Evolutionary conservation across 2,329 filamentous ascomycete genomes (phyloP).

Genomic region (Cytospora chrysosperma): DNA sequence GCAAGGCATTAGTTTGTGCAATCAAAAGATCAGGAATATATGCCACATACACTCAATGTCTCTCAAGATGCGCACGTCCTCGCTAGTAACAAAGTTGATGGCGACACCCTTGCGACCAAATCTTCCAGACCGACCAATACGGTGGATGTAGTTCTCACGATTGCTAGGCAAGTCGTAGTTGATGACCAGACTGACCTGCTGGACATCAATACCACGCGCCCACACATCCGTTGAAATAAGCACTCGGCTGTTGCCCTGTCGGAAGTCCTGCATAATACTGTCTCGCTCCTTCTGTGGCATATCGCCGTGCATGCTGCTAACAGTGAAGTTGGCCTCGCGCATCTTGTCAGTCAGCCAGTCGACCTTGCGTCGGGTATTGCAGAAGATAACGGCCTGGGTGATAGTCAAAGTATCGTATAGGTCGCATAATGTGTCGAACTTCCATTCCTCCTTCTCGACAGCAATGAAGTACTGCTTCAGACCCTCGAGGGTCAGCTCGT

Average conservation of each 20-base stretch:
- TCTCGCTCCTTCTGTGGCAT: constrained; percentile 99
- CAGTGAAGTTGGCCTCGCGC: constrained; percentile 96
- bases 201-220: constrained; percentile 99
- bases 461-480: constrained; percentile 99
- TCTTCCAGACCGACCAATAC: constrained; percentile 98
- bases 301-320: constrained; percentile 99
- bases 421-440: constrained; percentile 97
- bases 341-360: constrained; percentile 99
- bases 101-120: constrained; percentile 99
- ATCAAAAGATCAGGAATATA: not conserved
- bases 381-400: constrained; percentile 99
- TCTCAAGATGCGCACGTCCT: constrained; percentile 99
- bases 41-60: constrained; percentile 78
- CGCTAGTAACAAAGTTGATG: constrained; percentile 99
- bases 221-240: constrained; percentile 97
- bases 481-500: constrained; percentile 98
- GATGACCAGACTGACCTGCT: constrained; percentile 99
- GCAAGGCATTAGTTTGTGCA: constrained; percentile 7
- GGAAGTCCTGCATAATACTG: constrained; percentile 99
- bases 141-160: constrained; percentile 99
- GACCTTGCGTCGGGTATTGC: constrained; percentile 99
- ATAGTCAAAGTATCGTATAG: constrained; percentile 99
- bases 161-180: constrained; percentile 99
- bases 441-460: constrained; percentile 99
- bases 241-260: constrained; percentile 96